A percentile compares a stretch with the other conserved stretches of the same genome.
Conservation (phyloP, 169 alveolate genomes). For the Amoebophrya sp. region DNA sequence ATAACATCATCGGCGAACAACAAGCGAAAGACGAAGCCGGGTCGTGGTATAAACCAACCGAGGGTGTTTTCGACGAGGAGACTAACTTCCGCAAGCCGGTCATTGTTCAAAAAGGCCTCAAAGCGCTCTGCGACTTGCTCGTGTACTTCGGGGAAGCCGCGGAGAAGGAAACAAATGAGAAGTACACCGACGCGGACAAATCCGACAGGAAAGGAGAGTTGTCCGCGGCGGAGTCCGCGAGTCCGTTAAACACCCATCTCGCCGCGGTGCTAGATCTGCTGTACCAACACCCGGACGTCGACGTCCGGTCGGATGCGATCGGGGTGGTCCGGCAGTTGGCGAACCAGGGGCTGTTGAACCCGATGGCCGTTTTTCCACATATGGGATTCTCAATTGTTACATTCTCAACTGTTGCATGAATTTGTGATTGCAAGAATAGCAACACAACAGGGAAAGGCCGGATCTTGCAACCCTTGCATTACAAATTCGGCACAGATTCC, state of each 20-base stretch:
- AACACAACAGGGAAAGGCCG: too few relatives aligned
- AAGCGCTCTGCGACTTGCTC: not conserved
- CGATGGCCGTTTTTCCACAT: not conserved
- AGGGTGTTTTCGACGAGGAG: too few relatives aligned
- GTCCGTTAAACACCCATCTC: not conserved
- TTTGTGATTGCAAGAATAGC: too few relatives aligned
- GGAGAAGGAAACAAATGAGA: not conserved
- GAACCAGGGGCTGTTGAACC: not conserved
- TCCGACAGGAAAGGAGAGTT: not conserved
- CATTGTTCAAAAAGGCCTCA: not conserved
- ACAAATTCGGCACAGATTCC: too few relatives aligned
- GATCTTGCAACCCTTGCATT: too few relatives aligned
- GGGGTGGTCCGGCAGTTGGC: not conserved
- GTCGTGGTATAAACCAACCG: too few relatives aligned
- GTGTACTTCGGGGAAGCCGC: not conserved
- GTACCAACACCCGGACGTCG: not conserved
- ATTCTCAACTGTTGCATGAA: too few relatives aligned
- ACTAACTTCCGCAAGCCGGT: not conserved
- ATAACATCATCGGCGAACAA: too few relatives aligned
- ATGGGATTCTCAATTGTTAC: too few relatives aligned
- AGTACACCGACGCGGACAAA: conserved; percentile 7
- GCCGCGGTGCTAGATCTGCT: not conserved
- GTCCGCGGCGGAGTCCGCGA: not conserved
- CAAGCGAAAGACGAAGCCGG: too few relatives aligned
- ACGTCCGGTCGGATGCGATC: not conserved